Percentiles rank a stretch among this genome's conserved stretches.
These are phyloP conservation scores for Leptographium lundbergii DNA, from an alignment of 2,329 filamentous ascomycete genomes.

Conservation along the genomic window DNA sequence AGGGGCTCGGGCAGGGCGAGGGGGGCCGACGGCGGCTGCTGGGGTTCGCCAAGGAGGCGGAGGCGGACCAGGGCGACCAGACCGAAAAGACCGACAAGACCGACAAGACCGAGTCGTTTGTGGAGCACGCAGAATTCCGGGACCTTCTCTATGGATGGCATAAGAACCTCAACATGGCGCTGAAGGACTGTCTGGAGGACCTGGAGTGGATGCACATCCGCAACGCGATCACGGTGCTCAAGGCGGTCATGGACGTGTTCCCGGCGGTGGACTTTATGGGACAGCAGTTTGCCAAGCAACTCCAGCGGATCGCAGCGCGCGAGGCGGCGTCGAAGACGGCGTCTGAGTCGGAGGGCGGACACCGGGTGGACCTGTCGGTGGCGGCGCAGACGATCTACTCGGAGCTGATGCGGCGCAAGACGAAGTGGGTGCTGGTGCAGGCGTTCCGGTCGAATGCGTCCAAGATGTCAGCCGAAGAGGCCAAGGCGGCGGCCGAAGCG, in stretches of 20 bases:
- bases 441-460: slow-evolving; percentile 51
- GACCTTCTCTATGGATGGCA: slow-evolving; percentile 86
- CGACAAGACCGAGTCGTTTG: slow-evolving; percentile 41
- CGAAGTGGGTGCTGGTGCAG: slow-evolving; percentile 62
- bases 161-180: slow-evolving; percentile 61
- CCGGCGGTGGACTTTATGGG: slow-evolving; percentile 87
- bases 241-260: slow-evolving; percentile 68
- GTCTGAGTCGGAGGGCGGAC: slow-evolving; percentile 29
- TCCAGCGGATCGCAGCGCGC: slow-evolving; percentile 53
- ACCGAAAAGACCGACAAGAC: no score
- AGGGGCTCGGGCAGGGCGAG: slow-evolving; percentile 53
- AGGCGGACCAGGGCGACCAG: slow-evolving; percentile 15
- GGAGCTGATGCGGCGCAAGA: slow-evolving; percentile 53
- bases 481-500: slow-evolving; percentile 12
- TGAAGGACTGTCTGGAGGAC: slow-evolving; percentile 70
- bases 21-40: slow-evolving; percentile 37
- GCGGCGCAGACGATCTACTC: slow-evolving; percentile 60
- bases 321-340: slow-evolving; percentile 38
- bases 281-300: slow-evolving; percentile 46
- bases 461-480: slow-evolving; percentile 7
- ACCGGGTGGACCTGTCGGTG: slow-evolving; percentile 62
- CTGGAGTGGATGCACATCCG: slow-evolving; percentile 96
- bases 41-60: slow-evolving; percentile 55
- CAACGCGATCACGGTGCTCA: slow-evolving; percentile 85
- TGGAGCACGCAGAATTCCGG: slow-evolving; percentile 79